Base-by-base conservation (phyloP, 1,284 basidiomycete species). In the Leccinum subrobustum region DNA sequence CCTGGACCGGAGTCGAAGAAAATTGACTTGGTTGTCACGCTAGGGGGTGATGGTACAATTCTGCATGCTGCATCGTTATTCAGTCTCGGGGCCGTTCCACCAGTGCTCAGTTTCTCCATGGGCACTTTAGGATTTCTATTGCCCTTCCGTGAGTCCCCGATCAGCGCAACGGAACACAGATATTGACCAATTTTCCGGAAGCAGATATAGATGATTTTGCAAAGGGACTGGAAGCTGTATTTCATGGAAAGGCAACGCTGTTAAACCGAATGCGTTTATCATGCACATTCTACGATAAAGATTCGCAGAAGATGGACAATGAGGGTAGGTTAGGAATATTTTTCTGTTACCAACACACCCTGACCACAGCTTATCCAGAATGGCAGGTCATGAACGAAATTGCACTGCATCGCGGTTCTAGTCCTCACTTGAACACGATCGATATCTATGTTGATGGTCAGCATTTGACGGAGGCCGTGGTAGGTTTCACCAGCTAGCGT, bases 341-440 rank as follows among this genome's bases (percentile, higher is more conserved):
- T 35, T 4, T 59, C 37, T 37, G 37, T 20, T 39, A 20, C 16
- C 33, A 29, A 54, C 39, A 33, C 52, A 48, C 20, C 39, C 57
- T 70, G 11, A 55, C 51, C 37, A 27, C 31, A 35, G n/a, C 35
- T 51, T 44, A n/a, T 55, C 57, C 68, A 87, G 95, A 92, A 64
- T 93, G 93, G 86, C 95, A 98, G 75, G 94, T 97, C 37, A 96
- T 98, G 94, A 98, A 98, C 71, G 96, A 98, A 76, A 88, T 98
- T 58, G 88, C 94, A 9, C 79, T 98, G 23, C 96, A 98, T 75
- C 86, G 96, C 23, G 96, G 96, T 4, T 85, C 92, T 27, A 92
- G 91, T 66, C 92, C 95, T 1, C 96, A 98, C 70, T 81, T 98
- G 57, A 95, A 95, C 63, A 94, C 93, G 5, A 95, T 98, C 60